Percentiles rank a stretch among this genome's conserved stretches.
Evolutionary conservation across 306 rosid genomes (phyloP).

Genomic region (Rosa chinensis): DNA sequence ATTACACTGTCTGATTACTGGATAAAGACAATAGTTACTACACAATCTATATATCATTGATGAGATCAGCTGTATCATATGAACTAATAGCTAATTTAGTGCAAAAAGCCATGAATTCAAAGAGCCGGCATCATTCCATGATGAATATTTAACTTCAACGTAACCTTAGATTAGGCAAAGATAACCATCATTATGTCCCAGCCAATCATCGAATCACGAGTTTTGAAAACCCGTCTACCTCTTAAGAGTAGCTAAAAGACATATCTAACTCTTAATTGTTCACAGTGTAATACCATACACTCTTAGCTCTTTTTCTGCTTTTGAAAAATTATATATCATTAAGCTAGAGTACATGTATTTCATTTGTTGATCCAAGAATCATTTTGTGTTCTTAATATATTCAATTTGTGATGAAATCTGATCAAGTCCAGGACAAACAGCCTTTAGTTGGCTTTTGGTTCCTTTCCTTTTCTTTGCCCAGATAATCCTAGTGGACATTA

Average conservation of each 20-base stretch:
- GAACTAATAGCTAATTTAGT: conserved; percentile 10
- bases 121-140: conserved; percentile 33
- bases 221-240: conserved; percentile 40
- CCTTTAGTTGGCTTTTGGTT: too few species aligned
- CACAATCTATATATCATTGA: not conserved
- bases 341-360: too few species aligned
- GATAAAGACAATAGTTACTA: not conserved
- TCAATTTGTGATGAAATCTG: too few species aligned
- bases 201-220: conserved; percentile 35
- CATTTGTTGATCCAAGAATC: too few species aligned
- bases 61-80: conserved; percentile 1
- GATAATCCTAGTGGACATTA: too few species aligned
- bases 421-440: too few species aligned
- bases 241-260: conserved; percentile 33
- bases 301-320: not conserved
- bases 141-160: conserved; percentile 24
- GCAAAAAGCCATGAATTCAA: not conserved
- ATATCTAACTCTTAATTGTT: not conserved
- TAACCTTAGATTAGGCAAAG: conserved; percentile 18
- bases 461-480: too few species aligned
- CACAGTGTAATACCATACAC: not conserved
- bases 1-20: conserved; percentile 5
- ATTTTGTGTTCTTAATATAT: too few species aligned
- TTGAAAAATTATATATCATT: too few species aligned
- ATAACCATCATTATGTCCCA: conserved; percentile 29